phyloP scores from a whole-genome alignment of 495 filamentous ascomycete genomes.

The Aspergillus cristatus region DNA sequence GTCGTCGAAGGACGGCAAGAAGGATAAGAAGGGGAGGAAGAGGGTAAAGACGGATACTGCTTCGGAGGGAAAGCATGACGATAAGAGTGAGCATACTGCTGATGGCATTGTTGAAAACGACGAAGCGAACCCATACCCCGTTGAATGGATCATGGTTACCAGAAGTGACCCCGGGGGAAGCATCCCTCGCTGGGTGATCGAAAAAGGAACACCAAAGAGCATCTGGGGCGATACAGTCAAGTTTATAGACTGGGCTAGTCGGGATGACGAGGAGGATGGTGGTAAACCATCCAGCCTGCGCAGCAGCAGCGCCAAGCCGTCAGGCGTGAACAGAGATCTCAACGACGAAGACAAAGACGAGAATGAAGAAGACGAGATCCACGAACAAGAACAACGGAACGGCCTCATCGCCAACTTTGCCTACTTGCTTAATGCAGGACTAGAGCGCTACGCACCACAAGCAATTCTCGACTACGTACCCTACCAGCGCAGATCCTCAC shows the following conservation, averaged over 20 bases:
- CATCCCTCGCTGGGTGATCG: conserved; percentile 90
- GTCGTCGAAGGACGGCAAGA: too few species aligned
- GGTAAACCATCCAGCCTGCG: too few species aligned
- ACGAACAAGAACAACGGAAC: conserved; percentile 22
- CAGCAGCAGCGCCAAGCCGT: too few species aligned
- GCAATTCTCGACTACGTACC: conserved; percentile 42
- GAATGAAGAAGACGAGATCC: conserved; percentile 6
- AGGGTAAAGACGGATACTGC: conserved; percentile 6
- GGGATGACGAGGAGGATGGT: conserved; percentile 37
- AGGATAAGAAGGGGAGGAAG: background rate
- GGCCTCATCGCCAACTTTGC: conserved; percentile 39
- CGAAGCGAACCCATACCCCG: conserved; percentile 50
- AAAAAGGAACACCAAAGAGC: conserved; percentile 77
- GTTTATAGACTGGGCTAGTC: conserved; percentile 77
- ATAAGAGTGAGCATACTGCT: conserved; percentile 22
- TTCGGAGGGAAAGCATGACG: conserved; percentile 30
- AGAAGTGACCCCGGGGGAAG: conserved; percentile 89
- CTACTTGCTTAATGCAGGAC: conserved; percentile 27
- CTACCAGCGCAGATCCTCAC: conserved; percentile 16
- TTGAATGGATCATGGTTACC: conserved; percentile 97
- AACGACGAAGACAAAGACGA: conserved; percentile 9
- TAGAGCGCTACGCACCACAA: conserved; percentile 37
- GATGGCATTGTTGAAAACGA: conserved; percentile 25
- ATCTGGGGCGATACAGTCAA: conserved; percentile 76
- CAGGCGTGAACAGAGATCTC: conserved; percentile 22